Evolutionary conservation across 768 basidiomycete genomes (phyloP).

Genomic region (Mycena leptocephala): DNA sequence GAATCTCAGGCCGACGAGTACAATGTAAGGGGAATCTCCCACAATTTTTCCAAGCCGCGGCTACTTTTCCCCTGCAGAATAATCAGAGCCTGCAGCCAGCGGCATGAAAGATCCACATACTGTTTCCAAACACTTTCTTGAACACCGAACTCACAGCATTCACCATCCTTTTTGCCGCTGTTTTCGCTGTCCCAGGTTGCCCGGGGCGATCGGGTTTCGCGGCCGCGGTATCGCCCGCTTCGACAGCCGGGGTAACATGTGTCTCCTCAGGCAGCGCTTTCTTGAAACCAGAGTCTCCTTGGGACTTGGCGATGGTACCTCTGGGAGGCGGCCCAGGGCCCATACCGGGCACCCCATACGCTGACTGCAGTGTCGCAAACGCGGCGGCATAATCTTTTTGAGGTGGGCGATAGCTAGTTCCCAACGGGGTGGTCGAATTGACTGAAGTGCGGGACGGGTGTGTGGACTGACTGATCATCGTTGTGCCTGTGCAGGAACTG

Average conservation of each 20-base stretch:
- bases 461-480: background rate
- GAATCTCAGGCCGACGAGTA: background rate
- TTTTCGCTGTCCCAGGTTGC: background rate
- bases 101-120: background rate
- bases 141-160: background rate
- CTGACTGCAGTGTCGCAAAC: constrained; percentile 51
- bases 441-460: constrained; percentile 15
- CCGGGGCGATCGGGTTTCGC: background rate
- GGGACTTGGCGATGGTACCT: background rate
- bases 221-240: background rate
- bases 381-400: constrained; percentile 57
- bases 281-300: background rate
- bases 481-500: background rate
- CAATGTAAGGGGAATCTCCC: too few species aligned
- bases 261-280: background rate
- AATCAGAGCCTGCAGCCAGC: background rate
- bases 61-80: background rate
- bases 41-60: background rate
- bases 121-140: background rate
- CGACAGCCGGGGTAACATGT: too few species aligned
- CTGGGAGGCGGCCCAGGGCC: constrained; percentile 3
- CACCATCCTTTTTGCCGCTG: background rate
- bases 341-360: constrained; percentile 50
- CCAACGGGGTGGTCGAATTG: background rate
- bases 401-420: constrained; percentile 23